Evolutionary conservation across 345 rosid species (phyloP), one percentile per base, ranked within the genome.

Genomic region (Arabidopsis suecica): DNA sequence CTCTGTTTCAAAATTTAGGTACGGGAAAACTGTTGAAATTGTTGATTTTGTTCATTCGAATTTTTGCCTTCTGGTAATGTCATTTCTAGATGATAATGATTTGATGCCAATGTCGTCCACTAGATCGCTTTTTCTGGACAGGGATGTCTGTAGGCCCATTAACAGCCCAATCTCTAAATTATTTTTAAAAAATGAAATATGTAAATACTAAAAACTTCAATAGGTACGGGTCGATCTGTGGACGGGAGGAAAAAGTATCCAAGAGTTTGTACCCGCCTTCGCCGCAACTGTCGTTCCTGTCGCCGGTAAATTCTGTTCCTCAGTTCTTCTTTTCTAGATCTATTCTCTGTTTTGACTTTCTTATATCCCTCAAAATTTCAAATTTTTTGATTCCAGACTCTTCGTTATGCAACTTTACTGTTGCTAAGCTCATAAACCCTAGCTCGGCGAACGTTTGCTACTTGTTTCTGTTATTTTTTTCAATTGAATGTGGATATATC

Each of bases 231-330:
- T 76, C 75, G 79, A 69, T 69, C 75, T 45, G 16, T n/a, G 69
- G 75, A 44, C 25, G 58, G 13, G 50, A 50, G 65, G 59, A 53
- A 22, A 51, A 7, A 37, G 20, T 44, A 50, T 30, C 62, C 10
- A n/a, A 68, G 44, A 40, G 32, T 32, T 47, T 51, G 47, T 68
- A 8, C 69, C 51, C 53, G 62, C 37, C 73, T 68, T 51, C 56
- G 63, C 56, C 62, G 42, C 16, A 45, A 30, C 60, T 44, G 23
- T 22, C 6, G 33, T 33, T 33, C 62, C 10, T 59, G 16, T 53
- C 79, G 74, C 69, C 79, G 75, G 79, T 69, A 45, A 76, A 25
- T 69, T 44, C n/a, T 33, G 47, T 57, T 47, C n/a, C 13, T 55
- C 65, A 14, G 13, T 44, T 12, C n/a, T 7, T 55, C 4, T 11